A percentile compares a stretch with the other conserved stretches of the same genome.
Evolutionary conservation across 1,139 yeast species (phyloP).

Genomic region (Lodderomyces orthopsilosis): DNA sequence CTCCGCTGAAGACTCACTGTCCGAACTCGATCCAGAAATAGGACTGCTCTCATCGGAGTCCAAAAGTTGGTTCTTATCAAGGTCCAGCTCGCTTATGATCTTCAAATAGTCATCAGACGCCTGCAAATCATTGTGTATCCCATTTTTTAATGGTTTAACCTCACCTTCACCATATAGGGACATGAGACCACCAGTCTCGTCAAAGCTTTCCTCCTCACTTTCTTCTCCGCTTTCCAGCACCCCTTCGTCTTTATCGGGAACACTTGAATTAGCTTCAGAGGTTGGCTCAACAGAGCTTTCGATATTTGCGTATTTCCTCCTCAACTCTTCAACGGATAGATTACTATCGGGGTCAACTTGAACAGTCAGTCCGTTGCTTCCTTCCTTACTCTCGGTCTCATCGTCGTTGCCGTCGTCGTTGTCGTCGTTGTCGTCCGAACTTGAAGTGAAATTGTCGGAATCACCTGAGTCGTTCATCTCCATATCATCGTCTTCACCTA

Average conservation of each 20-base stretch:
- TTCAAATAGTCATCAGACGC: neutral
- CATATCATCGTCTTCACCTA: slow-evolving; percentile 21
- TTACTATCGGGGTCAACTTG: slow-evolving; percentile 46
- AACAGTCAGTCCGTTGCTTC: neutral
- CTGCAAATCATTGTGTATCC: neutral
- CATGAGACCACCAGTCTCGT: slow-evolving; percentile 28
- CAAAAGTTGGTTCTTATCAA: slow-evolving; percentile 16
- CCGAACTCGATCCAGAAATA: slow-evolving; percentile 7
- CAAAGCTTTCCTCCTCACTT: slow-evolving; percentile 7
- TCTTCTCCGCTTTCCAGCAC: neutral
- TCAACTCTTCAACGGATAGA: slow-evolving; percentile 64
- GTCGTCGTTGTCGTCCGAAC: slow-evolving; percentile 31
- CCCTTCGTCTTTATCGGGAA: slow-evolving; percentile 15
- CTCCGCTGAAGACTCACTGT: neutral
- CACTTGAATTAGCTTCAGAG: neutral
- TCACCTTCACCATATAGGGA: slow-evolving; percentile 28
- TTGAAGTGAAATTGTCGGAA: slow-evolving; percentile 20
- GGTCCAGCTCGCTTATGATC: slow-evolving; percentile 6
- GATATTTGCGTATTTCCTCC: slow-evolving; percentile 58
- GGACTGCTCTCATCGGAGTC: slow-evolving; percentile 22
- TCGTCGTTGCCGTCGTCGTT: slow-evolving; percentile 22
- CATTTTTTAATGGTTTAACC: slow-evolving; percentile 1
- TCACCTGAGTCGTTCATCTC: slow-evolving; percentile 20
- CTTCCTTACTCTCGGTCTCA: slow-evolving; percentile 14
- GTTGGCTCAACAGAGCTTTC: slow-evolving; percentile 23